A percentile compares a stretch with the other conserved stretches of the same genome.
Conservation (phyloP, 768 basidiomycete species). For the Strobilomyces dryophilus region DNA sequence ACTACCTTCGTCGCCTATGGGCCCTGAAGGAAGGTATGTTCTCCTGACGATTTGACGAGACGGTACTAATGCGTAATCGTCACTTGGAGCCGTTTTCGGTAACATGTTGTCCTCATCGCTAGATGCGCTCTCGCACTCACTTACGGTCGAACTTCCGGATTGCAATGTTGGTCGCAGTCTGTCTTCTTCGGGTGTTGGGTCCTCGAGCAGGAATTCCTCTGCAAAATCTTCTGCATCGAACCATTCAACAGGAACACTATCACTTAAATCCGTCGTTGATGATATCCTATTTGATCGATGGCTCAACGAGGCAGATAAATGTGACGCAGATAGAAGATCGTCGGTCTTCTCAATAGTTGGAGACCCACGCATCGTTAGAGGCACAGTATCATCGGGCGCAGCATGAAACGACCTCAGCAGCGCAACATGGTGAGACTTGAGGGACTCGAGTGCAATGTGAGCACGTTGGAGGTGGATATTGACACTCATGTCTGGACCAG, state of each 20-base stretch:
- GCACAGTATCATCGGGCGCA: conserved; percentile 26
- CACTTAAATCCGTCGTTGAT: conserved; percentile 45
- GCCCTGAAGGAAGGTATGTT: conserved; percentile 54
- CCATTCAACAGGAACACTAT: conserved; percentile 57
- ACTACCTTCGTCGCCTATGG: conserved; percentile 74
- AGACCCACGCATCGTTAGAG: conserved; percentile 23
- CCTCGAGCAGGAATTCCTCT: conserved; percentile 61
- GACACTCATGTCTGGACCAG: conserved; percentile 15
- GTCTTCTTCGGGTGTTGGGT: conserved; percentile 36
- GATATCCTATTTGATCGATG: conserved; percentile 43
- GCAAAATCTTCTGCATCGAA: conserved; percentile 64
- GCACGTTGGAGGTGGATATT: conserved; percentile 39
- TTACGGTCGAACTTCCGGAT: conserved; percentile 39
- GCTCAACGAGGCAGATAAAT: conserved; percentile 27
- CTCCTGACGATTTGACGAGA: conserved; percentile 41
- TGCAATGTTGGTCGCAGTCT: conserved; percentile 37
- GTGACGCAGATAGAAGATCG: conserved; percentile 19
- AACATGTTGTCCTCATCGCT: conserved; percentile 39
- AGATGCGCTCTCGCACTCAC: conserved; percentile 38
- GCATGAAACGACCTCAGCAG: conserved; percentile 43
- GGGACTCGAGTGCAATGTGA: conserved; percentile 42
- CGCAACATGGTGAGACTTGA: conserved; percentile 57
- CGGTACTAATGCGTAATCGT: conserved; percentile 5
- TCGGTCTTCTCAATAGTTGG: conserved; percentile 45
- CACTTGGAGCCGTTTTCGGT: background rate